phyloP scores from a whole-genome alignment of 2,329 filamentous ascomycete genomes.

The Claviceps sp. region DNA sequence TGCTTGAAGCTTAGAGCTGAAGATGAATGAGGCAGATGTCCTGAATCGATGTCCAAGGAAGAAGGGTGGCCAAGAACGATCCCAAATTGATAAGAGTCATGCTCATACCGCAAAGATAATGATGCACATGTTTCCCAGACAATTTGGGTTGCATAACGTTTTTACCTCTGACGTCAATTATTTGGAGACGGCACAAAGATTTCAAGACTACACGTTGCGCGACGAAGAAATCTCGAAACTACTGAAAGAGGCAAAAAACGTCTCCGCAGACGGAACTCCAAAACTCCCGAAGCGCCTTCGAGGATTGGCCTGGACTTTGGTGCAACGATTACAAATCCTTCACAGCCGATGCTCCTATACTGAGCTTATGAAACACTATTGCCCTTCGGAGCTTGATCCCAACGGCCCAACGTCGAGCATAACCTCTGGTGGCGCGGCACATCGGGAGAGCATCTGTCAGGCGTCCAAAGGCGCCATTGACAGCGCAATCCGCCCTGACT shows the following conservation, averaged over 20 bases:
- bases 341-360: constrained; percentile 68
- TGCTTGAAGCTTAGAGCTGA: not conserved
- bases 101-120: constrained; percentile 55
- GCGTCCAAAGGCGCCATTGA: not conserved
- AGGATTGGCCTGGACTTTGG: constrained; percentile 43
- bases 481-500: not conserved
- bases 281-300: constrained; percentile 55
- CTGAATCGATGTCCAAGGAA: constrained; percentile 51
- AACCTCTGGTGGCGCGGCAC: not conserved
- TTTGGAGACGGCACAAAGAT: constrained; percentile 54
- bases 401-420: not conserved
- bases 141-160: constrained; percentile 86
- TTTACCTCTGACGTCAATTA: constrained; percentile 59
- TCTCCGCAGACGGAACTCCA: constrained; percentile 8
- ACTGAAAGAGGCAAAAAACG: constrained; percentile 6
- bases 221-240: constrained; percentile 59
- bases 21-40: constrained; percentile 45
- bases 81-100: constrained; percentile 9
- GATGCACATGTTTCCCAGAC: constrained; percentile 87
- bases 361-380: constrained; percentile 70
- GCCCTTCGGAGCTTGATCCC: constrained; percentile 35
- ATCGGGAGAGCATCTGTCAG: not conserved
- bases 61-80: not conserved
- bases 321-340: constrained; percentile 53
- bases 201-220: constrained; percentile 75